Evolutionary conservation across 805 yeast genomes (phyloP).

Genomic region (Yarrowia hollandica): DNA sequence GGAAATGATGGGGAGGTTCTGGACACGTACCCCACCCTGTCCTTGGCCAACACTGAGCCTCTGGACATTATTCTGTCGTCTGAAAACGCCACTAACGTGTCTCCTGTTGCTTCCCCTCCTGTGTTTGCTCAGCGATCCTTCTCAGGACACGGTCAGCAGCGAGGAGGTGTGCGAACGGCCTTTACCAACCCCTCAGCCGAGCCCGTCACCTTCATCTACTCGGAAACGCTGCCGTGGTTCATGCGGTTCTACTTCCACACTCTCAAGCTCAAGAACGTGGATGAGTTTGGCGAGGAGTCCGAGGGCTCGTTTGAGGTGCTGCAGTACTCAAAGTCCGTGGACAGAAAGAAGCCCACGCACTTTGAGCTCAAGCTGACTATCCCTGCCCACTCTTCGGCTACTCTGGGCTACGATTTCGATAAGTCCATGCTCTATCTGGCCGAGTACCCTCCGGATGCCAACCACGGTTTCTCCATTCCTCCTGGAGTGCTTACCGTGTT

Average conservation of each 20-base stretch:
- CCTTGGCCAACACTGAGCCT: slow-evolving; percentile 13
- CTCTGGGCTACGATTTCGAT: slow-evolving; percentile 76
- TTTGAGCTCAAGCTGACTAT: slow-evolving; percentile 64
- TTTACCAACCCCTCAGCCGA: slow-evolving; percentile 63
- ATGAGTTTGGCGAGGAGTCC: slow-evolving; percentile 28
- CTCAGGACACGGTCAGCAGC: slow-evolving; percentile 88
- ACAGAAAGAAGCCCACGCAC: slow-evolving; percentile 78
- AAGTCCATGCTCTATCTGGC: slow-evolving; percentile 79
- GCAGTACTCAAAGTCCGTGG: slow-evolving; percentile 73
- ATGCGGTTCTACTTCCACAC: slow-evolving; percentile 81
- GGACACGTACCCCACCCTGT: slow-evolving; percentile 16
- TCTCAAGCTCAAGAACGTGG: slow-evolving; percentile 44
- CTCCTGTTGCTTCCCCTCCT: slow-evolving; percentile 54
- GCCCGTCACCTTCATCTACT: slow-evolving; percentile 57
- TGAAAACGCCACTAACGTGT: slow-evolving; percentile 48
- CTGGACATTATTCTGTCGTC: slow-evolving; percentile 44
- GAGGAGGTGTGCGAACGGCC: slow-evolving; percentile 82
- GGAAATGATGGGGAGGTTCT: slow-evolving; percentile 7
- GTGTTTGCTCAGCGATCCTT: slow-evolving; percentile 77
- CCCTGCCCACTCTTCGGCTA: slow-evolving; percentile 63
- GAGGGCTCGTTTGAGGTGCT: slow-evolving; percentile 50
- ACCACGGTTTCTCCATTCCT: slow-evolving; percentile 93
- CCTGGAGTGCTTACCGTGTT: slow-evolving; percentile 78
- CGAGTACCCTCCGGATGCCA: slow-evolving; percentile 99
- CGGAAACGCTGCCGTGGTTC: slow-evolving; percentile 91